These are phyloP conservation scores for Lindgomyces ingoldianus DNA, from an alignment of 495 filamentous ascomycete species.

Conservation along the genomic window DNA sequence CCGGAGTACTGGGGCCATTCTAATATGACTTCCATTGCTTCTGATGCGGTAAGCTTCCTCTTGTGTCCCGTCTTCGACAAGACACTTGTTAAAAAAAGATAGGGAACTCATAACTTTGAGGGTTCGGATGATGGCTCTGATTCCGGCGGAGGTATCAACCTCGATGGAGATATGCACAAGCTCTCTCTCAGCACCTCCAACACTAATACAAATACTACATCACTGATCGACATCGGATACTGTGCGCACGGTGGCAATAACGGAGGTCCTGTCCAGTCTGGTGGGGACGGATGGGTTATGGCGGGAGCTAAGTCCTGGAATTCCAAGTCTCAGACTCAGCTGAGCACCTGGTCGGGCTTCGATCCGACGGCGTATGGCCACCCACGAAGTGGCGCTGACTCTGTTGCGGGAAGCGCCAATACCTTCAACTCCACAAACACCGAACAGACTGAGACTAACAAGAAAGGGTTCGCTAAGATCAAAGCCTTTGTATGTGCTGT, in stretches of 20 bases:
- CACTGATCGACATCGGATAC: conserved; percentile 11
- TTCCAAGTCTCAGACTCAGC: not conserved
- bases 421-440: conserved; percentile 13
- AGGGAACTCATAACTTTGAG: conserved; percentile 6
- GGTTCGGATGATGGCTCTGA: conserved; percentile 4
- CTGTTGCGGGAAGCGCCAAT: conserved; percentile 4
- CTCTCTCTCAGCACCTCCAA: not conserved
- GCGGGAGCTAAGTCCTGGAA: conserved; percentile 25
- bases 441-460: conserved; percentile 5
- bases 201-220: not conserved
- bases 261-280: conserved; percentile 5
- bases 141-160: conserved; percentile 2
- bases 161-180: not conserved
- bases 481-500: conserved; percentile 25
- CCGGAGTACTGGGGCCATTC: conserved; percentile 8
- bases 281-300: conserved; percentile 7
- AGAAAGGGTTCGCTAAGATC: conserved; percentile 26
- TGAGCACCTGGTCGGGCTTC: conserved; percentile 13
- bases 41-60: conserved; percentile 20
- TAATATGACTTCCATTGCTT: conserved; percentile 5
- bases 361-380: conserved; percentile 27
- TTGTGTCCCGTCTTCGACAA: not conserved
- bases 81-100: not conserved
- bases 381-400: conserved; percentile 4
- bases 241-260: not conserved